Conservation (phyloP, 1,139 yeast genomes). For the Magnusiomyces fungicola region DNA sequence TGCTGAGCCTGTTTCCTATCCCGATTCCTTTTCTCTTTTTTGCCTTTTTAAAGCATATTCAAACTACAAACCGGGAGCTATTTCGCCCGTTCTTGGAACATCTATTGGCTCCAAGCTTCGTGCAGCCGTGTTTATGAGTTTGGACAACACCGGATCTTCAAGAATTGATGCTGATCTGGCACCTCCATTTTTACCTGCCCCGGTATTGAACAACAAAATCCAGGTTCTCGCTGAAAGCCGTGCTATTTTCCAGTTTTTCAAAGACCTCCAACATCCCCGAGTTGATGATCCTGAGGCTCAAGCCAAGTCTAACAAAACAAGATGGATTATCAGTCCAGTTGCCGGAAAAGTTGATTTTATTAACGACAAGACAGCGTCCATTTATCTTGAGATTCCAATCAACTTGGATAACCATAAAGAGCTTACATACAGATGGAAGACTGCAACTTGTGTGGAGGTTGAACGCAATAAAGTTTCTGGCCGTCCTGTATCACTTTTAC, state of each 20-base stretch:
- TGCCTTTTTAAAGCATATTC: slow-evolving; percentile 32
- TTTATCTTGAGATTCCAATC: slow-evolving; percentile 50
- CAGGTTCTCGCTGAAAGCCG: slow-evolving; percentile 66
- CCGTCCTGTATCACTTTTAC: too few relatives aligned
- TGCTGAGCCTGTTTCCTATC: slow-evolving; percentile 32
- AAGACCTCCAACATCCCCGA: slow-evolving; percentile 23
- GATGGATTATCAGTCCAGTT: not conserved
- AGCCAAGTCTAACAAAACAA: not conserved
- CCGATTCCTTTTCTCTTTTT: slow-evolving; percentile 27
- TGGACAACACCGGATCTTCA: slow-evolving; percentile 11
- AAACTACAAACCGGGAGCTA: slow-evolving; percentile 31
- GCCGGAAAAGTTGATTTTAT: slow-evolving; percentile 27
- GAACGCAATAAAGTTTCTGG: slow-evolving; percentile 6
- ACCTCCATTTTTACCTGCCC: slow-evolving; percentile 65
- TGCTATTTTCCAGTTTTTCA: slow-evolving; percentile 62
- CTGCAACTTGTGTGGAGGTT: slow-evolving; percentile 34
- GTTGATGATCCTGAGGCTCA: not conserved
- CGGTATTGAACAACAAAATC: slow-evolving; percentile 34
- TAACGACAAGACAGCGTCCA: slow-evolving; percentile 39
- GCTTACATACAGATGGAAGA: slow-evolving; percentile 45
- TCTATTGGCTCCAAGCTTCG: slow-evolving; percentile 28
- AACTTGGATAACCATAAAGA: slow-evolving; percentile 42
- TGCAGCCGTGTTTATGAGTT: slow-evolving; percentile 21
- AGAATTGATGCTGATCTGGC: slow-evolving; percentile 14
- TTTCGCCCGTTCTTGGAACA: slow-evolving; percentile 28